These are phyloP conservation scores for Erodium trifolium DNA, from an alignment of 441 rosid genomes.

Conservation along the genomic window DNA sequence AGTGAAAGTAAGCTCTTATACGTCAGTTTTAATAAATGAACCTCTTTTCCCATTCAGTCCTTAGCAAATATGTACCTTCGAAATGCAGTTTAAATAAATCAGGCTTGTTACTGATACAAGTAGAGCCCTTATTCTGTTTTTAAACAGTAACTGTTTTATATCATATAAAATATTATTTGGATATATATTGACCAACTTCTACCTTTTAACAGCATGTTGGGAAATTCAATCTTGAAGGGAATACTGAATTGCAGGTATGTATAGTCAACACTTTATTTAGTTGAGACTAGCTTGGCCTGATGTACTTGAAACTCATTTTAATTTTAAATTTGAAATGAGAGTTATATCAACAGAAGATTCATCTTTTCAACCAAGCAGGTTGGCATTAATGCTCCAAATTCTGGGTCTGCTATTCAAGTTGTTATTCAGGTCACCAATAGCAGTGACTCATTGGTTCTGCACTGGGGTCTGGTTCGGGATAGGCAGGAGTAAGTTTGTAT, in stretches of 20 bases:
- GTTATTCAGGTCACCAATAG: constrained; percentile 47
- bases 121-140: neutral
- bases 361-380: constrained; percentile 46
- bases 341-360: constrained; percentile 20
- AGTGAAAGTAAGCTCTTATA: neutral
- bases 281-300: constrained; percentile 13
- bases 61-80: neutral
- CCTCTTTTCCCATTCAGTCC: neutral
- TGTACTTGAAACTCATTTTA: constrained; percentile 13
- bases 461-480: constrained; percentile 82
- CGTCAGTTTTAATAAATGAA: neutral
- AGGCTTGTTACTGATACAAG: neutral
- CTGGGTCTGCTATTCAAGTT: constrained; percentile 36
- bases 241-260: constrained; percentile 72
- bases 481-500: constrained; percentile 53
- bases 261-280: constrained; percentile 12
- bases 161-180: constrained; percentile 5
- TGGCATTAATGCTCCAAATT: constrained; percentile 37
- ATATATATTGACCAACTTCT: constrained; percentile 23
- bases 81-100: constrained; percentile 1
- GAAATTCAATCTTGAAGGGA: constrained; percentile 72
- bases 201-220: constrained; percentile 46
- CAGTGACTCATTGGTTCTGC: constrained; percentile 69
- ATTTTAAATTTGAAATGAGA: constrained; percentile 4
- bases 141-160: neutral